Base-by-base conservation (phyloP, 2,329 filamentous ascomycete genomes). In the Aurifilum marmelostoma region DNA sequence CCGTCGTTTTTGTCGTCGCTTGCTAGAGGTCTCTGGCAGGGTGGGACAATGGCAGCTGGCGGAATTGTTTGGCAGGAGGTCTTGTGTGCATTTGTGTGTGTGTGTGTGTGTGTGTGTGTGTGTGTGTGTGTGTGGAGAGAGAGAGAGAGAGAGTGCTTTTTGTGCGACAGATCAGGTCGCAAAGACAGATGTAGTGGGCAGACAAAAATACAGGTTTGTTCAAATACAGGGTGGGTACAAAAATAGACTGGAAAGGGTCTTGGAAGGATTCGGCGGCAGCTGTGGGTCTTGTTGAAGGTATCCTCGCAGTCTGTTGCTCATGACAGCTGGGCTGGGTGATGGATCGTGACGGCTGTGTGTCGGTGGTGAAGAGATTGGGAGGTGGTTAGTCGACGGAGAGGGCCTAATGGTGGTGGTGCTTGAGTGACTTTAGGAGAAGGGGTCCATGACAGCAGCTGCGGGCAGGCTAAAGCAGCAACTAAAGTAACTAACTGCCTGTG, bases 301-400 rank as follows among this genome's bases (percentile, higher is more conserved):
- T 65, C n/a, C 47, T 56, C 29, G 63, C 18, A n/a, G 50, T 47
- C 29, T 18, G 62, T 39, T 41, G 29, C 29, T 64, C 34, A 39
- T 27, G 27, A 18, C 59, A 18, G 18, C 29, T 37, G 24, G 41
- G 34, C 2, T 32, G 37, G 32, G 24, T 24, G 37, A 43, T 47
- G 43, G 43, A n/a, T 21, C 21, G 7, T 47, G 43, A 6, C 6
- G 7, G n/a, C 11, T 43, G 32, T 41, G 59, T 52, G 7, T 39
- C 27, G 61, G 5, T 32, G 47, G 61, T 63, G 61, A 63, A 47
- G 61, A 63, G n/a, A 63, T 32, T 63, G 41, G 34, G 34, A 34
- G 60, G 37, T 29, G 39, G 60, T 47, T 29, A 37, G 60, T 41
- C 18, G 60, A 63, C 43, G 16, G 60, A 54, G 24, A 54, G 50